Percentiles rank a stretch among this genome's conserved stretches.
These are phyloP conservation scores for Aristolochia fimbriata DNA, from an alignment of 164 flowering plant species.

Conservation along the genomic window DNA sequence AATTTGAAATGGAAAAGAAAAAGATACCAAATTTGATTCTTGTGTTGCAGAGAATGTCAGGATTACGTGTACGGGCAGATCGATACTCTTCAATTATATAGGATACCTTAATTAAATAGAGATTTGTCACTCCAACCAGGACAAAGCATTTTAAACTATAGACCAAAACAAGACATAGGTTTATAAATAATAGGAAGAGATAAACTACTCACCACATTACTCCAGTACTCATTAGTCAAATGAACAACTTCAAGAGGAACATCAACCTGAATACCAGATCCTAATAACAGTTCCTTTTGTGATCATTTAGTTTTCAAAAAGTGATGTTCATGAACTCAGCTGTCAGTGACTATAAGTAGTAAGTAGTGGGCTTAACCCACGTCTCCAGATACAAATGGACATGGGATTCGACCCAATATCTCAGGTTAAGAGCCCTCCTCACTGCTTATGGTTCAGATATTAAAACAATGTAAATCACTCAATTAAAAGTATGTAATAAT, in stretches of 20 bases:
- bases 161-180: background rate
- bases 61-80: conserved; percentile 89
- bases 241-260: conserved; percentile 92
- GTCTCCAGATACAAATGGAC: no score
- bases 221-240: conserved; percentile 92
- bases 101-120: conserved; percentile 50
- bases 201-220: conserved; percentile 62
- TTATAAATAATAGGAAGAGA: background rate
- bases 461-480: no score
- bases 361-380: no score
- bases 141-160: background rate
- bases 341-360: no score
- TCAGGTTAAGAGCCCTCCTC: no score
- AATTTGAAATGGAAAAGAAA: background rate
- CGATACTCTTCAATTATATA: conserved; percentile 83
- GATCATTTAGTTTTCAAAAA: no score
- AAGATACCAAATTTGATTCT: conserved; percentile 86
- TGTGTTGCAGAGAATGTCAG: conserved; percentile 96
- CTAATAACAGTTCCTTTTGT: no score
- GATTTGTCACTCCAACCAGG: background rate
- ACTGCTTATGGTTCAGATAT: no score
- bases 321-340: no score
- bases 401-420: no score
- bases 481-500: background rate
- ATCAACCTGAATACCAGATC: conserved; percentile 39